Evolutionary conservation across 768 basidiomycete genomes (phyloP).

Genomic region (Amanita molliuscula): DNA sequence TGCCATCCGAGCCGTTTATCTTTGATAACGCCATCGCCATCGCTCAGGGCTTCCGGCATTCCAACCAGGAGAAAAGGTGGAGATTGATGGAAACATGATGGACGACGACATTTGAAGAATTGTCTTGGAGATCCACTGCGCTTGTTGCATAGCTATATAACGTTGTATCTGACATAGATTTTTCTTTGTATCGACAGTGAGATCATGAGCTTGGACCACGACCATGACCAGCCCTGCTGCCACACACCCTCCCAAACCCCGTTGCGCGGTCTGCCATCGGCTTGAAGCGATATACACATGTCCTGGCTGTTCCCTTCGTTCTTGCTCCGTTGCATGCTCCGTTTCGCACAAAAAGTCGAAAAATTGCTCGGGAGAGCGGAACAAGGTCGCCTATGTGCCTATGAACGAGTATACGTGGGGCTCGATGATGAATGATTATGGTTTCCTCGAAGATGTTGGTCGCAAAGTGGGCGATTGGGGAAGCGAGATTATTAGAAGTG

Average conservation of each 20-base stretch:
- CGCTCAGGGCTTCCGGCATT: constrained; percentile 88
- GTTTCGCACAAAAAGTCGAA: constrained; percentile 50
- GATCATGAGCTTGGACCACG: background rate
- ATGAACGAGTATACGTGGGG: constrained; percentile 84
- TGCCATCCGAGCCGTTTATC: constrained; percentile 1
- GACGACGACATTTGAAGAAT: constrained; percentile 61
- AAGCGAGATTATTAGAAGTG: constrained; percentile 52
- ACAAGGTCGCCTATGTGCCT: constrained; percentile 64
- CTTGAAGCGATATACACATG: constrained; percentile 61
- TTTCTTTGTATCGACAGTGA: background rate
- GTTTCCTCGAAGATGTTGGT: constrained; percentile 75
- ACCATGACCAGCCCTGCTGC: constrained; percentile 8
- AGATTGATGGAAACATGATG: constrained; percentile 71
- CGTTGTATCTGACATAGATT: background rate
- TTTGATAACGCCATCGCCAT: constrained; percentile 5
- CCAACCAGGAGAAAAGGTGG: constrained; percentile 96
- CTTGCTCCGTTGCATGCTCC: constrained; percentile 68
- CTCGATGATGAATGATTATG: constrained; percentile 83
- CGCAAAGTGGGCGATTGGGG: constrained; percentile 71
- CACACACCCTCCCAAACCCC: constrained; percentile 13
- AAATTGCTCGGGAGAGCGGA: constrained; percentile 61
- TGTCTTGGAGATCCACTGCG: background rate
- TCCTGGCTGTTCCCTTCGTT: constrained; percentile 60
- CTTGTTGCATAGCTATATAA: background rate
- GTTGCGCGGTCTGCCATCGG: constrained; percentile 41